Evolutionary conservation across 2,329 filamentous ascomycete species (phyloP).

Genomic region (Didymosphaeria variabile): DNA sequence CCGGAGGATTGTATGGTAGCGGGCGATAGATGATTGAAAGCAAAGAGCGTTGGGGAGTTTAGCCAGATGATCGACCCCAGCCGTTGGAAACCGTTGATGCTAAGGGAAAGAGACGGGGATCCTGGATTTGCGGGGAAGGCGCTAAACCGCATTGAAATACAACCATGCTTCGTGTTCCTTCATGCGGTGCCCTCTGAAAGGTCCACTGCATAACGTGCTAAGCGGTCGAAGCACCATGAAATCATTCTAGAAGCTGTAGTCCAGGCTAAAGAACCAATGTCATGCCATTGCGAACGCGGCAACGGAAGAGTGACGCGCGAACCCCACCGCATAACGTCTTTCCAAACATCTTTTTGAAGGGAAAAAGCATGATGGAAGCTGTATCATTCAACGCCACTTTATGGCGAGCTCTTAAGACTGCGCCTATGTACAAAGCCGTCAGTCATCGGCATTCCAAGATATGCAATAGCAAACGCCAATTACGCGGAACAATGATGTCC

Average conservation of each 20-base stretch:
- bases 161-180: slow-evolving; percentile 16
- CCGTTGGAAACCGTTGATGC: slow-evolving; percentile 15
- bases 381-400: slow-evolving; percentile 20
- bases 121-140: slow-evolving; percentile 25
- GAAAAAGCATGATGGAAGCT: slow-evolving; percentile 3
- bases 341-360: background rate
- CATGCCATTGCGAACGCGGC: slow-evolving; percentile 8
- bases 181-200: slow-evolving; percentile 17
- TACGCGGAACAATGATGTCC: slow-evolving; percentile 28
- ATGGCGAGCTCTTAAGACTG: slow-evolving; percentile 26
- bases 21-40: background rate
- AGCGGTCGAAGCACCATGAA: slow-evolving; percentile 18
- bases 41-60: slow-evolving; percentile 10
- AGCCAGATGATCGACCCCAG: slow-evolving; percentile 10
- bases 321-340: background rate
- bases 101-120: slow-evolving; percentile 11
- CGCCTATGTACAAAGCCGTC: slow-evolving; percentile 41
- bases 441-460: slow-evolving; percentile 20
- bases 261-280: slow-evolving; percentile 21
- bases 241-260: slow-evolving; percentile 22
- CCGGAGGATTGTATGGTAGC: background rate
- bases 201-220: slow-evolving; percentile 13
- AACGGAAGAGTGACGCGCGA: slow-evolving; percentile 17
- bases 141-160: slow-evolving; percentile 17
- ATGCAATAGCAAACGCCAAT: slow-evolving; percentile 31